Evolutionary conservation across 805 yeast species (phyloP).

Genomic region (Kurtzmaniella fragi): DNA sequence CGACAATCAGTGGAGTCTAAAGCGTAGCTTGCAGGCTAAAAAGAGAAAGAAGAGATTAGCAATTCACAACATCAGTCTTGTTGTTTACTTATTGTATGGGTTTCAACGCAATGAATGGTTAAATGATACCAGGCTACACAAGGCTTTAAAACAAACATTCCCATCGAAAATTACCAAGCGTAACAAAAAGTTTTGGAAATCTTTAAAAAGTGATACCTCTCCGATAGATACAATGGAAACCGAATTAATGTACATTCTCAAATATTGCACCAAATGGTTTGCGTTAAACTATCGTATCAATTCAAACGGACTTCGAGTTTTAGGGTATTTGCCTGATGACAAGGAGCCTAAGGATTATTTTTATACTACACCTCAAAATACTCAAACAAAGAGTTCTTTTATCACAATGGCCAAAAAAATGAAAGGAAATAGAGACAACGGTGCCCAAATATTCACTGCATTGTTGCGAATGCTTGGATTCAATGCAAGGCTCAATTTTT

Average conservation of each 20-base stretch:
- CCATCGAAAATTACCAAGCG: constrained; percentile 15
- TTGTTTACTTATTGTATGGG: constrained; percentile 17
- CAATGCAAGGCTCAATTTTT: constrained; percentile 24
- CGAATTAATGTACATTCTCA: constrained; percentile 22
- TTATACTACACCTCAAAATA: constrained; percentile 14
- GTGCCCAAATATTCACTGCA: constrained; percentile 28
- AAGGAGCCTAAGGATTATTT: constrained; percentile 11
- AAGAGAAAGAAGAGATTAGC: constrained; percentile 5
- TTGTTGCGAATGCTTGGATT: constrained; percentile 24
- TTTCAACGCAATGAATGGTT: constrained; percentile 17
- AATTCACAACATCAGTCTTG: constrained; percentile 19
- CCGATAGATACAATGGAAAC: constrained; percentile 6
- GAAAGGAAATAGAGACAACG: constrained; percentile 27
- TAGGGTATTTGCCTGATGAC: constrained; percentile 19
- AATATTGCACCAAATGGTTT: constrained; percentile 31
- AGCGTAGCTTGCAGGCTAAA: not conserved
- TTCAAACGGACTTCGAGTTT: constrained; percentile 24
- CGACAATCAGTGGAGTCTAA: not conserved
- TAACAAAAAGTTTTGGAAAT: constrained; percentile 13
- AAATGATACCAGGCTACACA: constrained; percentile 13
- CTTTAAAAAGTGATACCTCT: constrained; percentile 1
- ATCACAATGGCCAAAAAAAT: constrained; percentile 14
- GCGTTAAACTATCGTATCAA: constrained; percentile 23
- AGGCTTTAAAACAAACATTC: constrained; percentile 17
- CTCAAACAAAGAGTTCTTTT: constrained; percentile 7